A percentile compares a stretch with the other conserved stretches of the same genome.
These are phyloP conservation scores for Larix kaempferi DNA, from an alignment of 75 land plant species.

Conservation along the genomic window DNA sequence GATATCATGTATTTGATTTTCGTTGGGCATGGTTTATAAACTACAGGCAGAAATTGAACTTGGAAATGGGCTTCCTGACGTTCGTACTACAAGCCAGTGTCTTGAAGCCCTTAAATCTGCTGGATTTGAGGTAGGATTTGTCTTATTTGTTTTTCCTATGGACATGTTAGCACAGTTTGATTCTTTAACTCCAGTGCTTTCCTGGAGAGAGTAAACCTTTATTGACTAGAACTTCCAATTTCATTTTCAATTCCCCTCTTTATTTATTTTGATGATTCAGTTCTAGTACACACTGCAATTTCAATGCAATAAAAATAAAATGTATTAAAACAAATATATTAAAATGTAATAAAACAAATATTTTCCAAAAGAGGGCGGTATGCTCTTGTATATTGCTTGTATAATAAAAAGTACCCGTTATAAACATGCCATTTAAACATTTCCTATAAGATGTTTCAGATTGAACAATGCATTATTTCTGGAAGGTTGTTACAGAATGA, in stretches of 20 bases:
- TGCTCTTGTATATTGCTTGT: background rate
- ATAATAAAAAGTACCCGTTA: background rate
- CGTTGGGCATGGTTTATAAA: background rate
- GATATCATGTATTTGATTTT: background rate
- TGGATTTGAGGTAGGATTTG: conserved; percentile 78
- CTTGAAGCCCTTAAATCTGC: conserved; percentile 78
- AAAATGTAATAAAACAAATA: no score
- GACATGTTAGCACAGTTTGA: background rate
- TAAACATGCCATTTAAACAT: background rate
- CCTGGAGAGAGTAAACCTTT: background rate
- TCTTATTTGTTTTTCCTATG: background rate
- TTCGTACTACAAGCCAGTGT: conserved; percentile 72
- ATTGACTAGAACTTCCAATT: background rate
- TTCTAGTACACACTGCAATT: background rate
- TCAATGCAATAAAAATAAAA: no score
- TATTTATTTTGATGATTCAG: background rate
- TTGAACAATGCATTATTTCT: background rate
- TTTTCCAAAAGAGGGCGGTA: no score
- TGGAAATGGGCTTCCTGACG: conserved; percentile 96
- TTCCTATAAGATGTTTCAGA: background rate
- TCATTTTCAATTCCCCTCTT: background rate
- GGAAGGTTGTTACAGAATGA: background rate
- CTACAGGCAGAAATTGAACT: conserved; percentile 91
- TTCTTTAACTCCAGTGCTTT: background rate
- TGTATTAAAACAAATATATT: no score